Percentiles rank a stretch among this genome's conserved stretches.
phyloP scores from a whole-genome alignment of 2,329 filamentous ascomycete species.

The Pochonia chlamydosporia region DNA sequence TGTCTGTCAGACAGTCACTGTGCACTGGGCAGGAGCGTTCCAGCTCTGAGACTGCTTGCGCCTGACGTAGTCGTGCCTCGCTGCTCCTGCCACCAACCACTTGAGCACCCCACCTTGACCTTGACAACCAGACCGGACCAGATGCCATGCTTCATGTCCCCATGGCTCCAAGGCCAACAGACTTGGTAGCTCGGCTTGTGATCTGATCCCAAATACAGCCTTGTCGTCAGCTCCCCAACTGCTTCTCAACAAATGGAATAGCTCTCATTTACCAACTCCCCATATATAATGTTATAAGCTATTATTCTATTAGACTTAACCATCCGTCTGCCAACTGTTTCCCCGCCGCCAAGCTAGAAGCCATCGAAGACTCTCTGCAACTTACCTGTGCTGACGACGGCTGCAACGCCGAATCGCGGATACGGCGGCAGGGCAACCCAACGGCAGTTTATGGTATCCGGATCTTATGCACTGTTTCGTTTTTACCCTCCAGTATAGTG shows the following conservation, averaged over 20 bases:
- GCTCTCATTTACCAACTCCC: background rate
- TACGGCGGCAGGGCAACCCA: background rate
- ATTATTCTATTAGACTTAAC: background rate
- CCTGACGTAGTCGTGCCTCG: slow-evolving; percentile 10
- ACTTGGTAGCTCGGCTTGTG: background rate
- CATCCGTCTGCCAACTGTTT: background rate
- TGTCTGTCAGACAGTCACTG: too few species aligned
- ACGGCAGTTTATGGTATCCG: background rate
- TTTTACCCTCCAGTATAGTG: background rate
- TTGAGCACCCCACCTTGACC: background rate
- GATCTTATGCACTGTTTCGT: background rate
- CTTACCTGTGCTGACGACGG: slow-evolving; percentile 1
- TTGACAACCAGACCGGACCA: too few species aligned
- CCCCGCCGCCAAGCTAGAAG: background rate
- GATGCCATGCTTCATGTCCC: background rate
- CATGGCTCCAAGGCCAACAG: too few species aligned
- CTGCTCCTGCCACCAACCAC: background rate
- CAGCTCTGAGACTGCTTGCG: background rate
- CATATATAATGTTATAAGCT: slow-evolving; percentile 1
- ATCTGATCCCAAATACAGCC: background rate
- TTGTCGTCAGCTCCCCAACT: background rate
- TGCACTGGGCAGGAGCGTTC: background rate
- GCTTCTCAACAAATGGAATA: background rate
- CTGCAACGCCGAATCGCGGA: background rate
- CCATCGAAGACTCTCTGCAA: background rate